Base-by-base conservation (phyloP, 306 rosid species). In the Alnus glutinosa region DNA sequence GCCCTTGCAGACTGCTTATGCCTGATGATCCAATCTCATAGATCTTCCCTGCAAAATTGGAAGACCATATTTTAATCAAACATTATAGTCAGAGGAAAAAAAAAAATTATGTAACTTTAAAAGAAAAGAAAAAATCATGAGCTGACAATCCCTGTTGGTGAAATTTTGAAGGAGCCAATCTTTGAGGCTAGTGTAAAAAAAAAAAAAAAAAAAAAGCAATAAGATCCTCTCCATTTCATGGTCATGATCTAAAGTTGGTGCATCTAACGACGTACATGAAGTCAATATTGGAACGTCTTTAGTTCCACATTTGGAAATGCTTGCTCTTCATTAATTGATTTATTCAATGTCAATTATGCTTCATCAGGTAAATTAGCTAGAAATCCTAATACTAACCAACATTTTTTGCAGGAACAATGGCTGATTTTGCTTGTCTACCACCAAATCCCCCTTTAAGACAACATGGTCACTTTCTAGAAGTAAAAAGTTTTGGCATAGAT, bases 11-110 rank as follows among this genome's bases (percentile, higher is more conserved):
- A 55, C 81, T 76, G 86, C 88, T 85, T 34, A 81, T 74, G 77
- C 84, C 79, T 14, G 89, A 77, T 62, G 86, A 75, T 71, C 90
- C 90, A 62, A 83, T 78, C 82, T 86, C 90, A 61, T 88, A 72
- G 59, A 82, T 81, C 83, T 87, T 83, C 64, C 89, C 92, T 88
- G 92, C 83, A 79, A 48, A 81, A 69, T 74, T 76, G 49, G 50
- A 58, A 62, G 19, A 67, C 9, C 7, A 5, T 51, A 73, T 64
- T 51, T 7, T 77, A 48, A 14, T 54, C 58, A 54, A 18, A 15
- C 18, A 15, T 52, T 15, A 16, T 39, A 55, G 54, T 32, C 69
- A 62, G 9, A 12, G n/a, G 44, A 0, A 62, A 32, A 28, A 32
- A 28, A 30, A 62, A 3, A 4, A 10, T 11, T 30, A 32, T 10